A percentile compares a stretch with the other conserved stretches of the same genome.
These are phyloP conservation scores for Paracamarosporium sp. DNA, from an alignment of 2,329 filamentous ascomycete species.

Conservation along the genomic window DNA sequence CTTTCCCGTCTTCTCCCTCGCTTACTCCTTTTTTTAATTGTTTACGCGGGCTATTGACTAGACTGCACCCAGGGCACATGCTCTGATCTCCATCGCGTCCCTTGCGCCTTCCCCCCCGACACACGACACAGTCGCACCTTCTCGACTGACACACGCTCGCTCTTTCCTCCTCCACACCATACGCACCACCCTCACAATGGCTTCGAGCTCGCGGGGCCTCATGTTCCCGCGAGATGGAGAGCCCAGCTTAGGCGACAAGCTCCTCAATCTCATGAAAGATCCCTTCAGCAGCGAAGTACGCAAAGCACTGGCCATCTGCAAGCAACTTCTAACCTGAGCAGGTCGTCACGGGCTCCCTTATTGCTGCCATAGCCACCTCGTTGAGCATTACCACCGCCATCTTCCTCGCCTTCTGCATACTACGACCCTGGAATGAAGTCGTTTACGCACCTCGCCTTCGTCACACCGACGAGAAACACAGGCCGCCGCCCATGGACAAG, in stretches of 20 bases:
- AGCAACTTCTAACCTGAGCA: conserved; percentile 38
- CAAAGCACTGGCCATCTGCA: background rate
- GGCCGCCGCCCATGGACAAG: conserved; percentile 84
- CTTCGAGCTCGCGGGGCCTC: conserved; percentile 16
- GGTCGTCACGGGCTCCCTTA: conserved; percentile 69
- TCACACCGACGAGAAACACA: conserved; percentile 88
- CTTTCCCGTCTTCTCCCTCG: background rate
- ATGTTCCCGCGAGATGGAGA: conserved; percentile 34
- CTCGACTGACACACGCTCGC: conserved; percentile 6
- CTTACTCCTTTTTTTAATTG: background rate
- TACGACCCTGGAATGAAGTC: conserved; percentile 88
- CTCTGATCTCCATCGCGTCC: conserved; percentile 2
- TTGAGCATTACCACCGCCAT: conserved; percentile 76
- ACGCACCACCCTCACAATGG: conserved; percentile 27
- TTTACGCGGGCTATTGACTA: conserved; percentile 4
- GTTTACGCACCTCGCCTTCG: conserved; percentile 96
- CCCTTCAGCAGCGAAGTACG: conserved; percentile 34
- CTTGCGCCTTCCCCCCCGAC: conserved; percentile 13
- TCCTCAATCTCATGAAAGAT: conserved; percentile 37
- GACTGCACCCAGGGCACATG: conserved; percentile 2
- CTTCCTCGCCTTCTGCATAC: conserved; percentile 81
- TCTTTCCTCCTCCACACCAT: background rate
- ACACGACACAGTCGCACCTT: background rate
- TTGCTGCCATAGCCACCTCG: conserved; percentile 81
- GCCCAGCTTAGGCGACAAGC: conserved; percentile 38